Percentiles rank a stretch among this genome's conserved stretches.
Evolutionary conservation across 768 basidiomycete species (phyloP).

Genomic region (Suillus discolor): DNA sequence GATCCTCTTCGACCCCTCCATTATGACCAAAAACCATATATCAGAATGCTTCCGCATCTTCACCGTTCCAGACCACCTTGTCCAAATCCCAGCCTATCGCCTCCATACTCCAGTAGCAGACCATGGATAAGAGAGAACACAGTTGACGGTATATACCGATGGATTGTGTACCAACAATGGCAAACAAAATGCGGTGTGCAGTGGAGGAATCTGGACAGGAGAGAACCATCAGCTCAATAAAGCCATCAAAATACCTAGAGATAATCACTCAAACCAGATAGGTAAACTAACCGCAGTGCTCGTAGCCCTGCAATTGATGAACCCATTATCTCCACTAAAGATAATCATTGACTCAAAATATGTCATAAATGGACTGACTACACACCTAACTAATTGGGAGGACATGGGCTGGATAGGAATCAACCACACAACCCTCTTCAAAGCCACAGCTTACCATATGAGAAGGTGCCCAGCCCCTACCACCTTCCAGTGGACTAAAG

Average conservation of each 20-base stretch:
- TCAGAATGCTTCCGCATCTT: too few species aligned
- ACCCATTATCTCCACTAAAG: not conserved
- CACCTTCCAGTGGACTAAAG: not conserved
- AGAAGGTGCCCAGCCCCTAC: not conserved
- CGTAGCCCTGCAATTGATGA: not conserved
- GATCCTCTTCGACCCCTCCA: too few species aligned
- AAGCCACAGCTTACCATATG: not conserved
- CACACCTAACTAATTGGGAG: not conserved
- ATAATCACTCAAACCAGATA: slow-evolving; percentile 11
- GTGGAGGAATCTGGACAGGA: slow-evolving; percentile 15
- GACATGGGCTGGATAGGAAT: not conserved
- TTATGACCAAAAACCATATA: too few species aligned
- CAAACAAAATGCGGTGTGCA: slow-evolving; percentile 16
- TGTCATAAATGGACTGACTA: not conserved
- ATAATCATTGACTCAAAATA: slow-evolving; percentile 6
- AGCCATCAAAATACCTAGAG: slow-evolving; percentile 1
- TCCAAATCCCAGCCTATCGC: too few species aligned
- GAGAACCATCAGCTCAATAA: not conserved
- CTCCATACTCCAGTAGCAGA: too few species aligned
- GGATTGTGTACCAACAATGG: not conserved
- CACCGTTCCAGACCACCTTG: too few species aligned
- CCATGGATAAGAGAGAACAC: too few species aligned
- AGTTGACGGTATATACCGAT: too few species aligned
- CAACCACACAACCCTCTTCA: fast-evolving
- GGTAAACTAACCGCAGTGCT: slow-evolving; percentile 15